phyloP scores from a whole-genome alignment of 2,329 filamentous ascomycete genomes.

The Bipolaris bicolor region DNA sequence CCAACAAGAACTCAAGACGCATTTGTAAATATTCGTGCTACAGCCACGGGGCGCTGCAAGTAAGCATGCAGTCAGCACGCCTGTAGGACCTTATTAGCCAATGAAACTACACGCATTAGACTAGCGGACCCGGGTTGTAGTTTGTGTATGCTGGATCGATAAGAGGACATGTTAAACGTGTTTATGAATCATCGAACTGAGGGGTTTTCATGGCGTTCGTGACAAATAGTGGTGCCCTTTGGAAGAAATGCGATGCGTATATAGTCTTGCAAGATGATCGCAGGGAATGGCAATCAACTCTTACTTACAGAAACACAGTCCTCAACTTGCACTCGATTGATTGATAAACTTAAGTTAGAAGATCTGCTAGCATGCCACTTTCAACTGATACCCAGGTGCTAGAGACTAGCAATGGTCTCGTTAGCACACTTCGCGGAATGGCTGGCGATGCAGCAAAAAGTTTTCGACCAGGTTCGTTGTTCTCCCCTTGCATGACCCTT shows the following conservation, averaged over 20 bases:
- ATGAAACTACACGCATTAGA: constrained; percentile 20
- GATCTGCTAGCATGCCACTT: constrained; percentile 37
- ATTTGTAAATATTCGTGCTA: neutral
- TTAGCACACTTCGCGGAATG: constrained; percentile 33
- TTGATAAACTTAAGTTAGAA: neutral
- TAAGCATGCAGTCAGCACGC: constrained; percentile 32
- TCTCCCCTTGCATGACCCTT: constrained; percentile 1
- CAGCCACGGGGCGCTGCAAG: constrained; percentile 7
- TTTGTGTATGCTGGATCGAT: neutral
- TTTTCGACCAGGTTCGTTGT: constrained; percentile 40
- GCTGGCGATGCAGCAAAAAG: constrained; percentile 27
- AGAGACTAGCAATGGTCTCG: constrained; percentile 39
- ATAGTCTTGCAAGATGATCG: neutral
- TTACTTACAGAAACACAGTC: neutral
- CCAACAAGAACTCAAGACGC: neutral
- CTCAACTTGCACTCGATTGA: too few relatives aligned
- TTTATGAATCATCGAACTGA: neutral
- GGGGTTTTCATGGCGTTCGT: neutral
- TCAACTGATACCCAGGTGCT: constrained; percentile 32
- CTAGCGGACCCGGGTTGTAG: constrained; percentile 9
- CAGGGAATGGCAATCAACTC: neutral
- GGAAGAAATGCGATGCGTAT: neutral
- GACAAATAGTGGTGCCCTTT: neutral
- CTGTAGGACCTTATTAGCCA: constrained; percentile 9
- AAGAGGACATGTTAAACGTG: neutral